A percentile compares a stretch with the other conserved stretches of the same genome.
Conservation (phyloP, 2,329 filamentous ascomycete species). For the Xylariaceae sp. region DNA sequence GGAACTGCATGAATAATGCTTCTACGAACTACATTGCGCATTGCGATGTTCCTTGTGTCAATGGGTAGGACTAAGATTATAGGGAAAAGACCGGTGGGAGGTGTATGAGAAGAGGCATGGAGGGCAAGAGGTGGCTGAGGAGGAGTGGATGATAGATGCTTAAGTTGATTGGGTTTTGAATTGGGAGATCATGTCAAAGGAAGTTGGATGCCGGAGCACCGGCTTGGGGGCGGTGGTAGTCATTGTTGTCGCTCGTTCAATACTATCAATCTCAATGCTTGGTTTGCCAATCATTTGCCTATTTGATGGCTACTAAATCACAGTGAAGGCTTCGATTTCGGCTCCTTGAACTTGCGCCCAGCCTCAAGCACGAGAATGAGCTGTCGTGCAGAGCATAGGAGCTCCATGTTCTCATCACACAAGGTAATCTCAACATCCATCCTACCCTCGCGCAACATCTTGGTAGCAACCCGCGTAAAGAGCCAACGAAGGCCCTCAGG, state of each 20-base stretch:
- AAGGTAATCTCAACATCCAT: constrained; percentile 25
- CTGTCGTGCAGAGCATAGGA: constrained; percentile 20
- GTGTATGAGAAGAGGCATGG: too few species aligned
- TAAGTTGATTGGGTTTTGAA: too few species aligned
- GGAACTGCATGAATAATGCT: constrained; percentile 30
- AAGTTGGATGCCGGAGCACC: too few species aligned
- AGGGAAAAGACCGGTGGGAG: too few species aligned
- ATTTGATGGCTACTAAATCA: background rate
- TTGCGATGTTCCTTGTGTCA: constrained; percentile 31
- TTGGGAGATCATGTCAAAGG: too few species aligned
- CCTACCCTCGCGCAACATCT: constrained; percentile 22
- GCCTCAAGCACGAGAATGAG: constrained; percentile 22
- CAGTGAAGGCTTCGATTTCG: background rate
- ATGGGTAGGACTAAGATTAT: background rate
- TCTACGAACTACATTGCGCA: constrained; percentile 32
- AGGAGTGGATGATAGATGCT: too few species aligned
- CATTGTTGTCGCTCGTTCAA: too few species aligned
- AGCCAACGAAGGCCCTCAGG: constrained; percentile 24
- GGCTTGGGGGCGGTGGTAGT: too few species aligned
- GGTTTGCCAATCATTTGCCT: too few species aligned
- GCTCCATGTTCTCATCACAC: constrained; percentile 22
- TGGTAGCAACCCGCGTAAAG: constrained; percentile 21
- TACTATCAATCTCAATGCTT: too few species aligned
- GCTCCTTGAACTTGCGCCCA: constrained; percentile 17
- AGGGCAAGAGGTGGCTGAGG: too few species aligned